Evolutionary conservation across 176 grass and related monocot species (phyloP).

Genomic region (Poa pratensis): DNA sequence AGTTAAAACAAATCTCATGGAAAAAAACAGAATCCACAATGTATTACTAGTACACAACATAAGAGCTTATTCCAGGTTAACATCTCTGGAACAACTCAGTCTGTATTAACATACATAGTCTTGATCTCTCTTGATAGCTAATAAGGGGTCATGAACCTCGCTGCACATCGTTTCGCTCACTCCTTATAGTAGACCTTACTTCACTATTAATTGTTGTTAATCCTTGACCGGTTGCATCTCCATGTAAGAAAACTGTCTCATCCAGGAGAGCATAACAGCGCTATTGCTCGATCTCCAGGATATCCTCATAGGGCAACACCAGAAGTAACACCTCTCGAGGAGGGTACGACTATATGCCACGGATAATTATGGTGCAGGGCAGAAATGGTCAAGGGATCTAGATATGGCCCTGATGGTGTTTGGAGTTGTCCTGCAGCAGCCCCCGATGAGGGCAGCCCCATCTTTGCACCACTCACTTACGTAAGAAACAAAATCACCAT

Average conservation of each 20-base stretch:
- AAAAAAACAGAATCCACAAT: background rate
- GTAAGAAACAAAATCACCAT: conserved; percentile 88
- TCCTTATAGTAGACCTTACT: conserved; percentile 6
- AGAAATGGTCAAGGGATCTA: conserved; percentile 59
- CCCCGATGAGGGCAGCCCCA: conserved; percentile 72
- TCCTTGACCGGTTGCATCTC: conserved; percentile 20
- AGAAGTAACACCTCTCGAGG: background rate
- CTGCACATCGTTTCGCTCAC: conserved; percentile 30
- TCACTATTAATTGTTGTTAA: conserved; percentile 20
- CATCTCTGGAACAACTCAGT: conserved; percentile 13
- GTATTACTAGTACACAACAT: background rate
- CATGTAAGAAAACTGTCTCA: conserved; percentile 21
- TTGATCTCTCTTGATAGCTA: conserved; percentile 9
- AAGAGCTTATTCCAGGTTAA: conserved; percentile 2
- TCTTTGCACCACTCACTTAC: conserved; percentile 77
- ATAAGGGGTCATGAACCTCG: conserved; percentile 28
- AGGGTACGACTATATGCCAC: conserved; percentile 20
- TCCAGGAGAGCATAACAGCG: background rate
- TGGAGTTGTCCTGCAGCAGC: conserved; percentile 98
- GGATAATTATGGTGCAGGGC: background rate
- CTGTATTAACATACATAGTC: conserved; percentile 10
- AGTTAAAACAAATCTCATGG: background rate
- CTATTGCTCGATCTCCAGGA: background rate
- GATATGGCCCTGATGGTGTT: conserved; percentile 82
- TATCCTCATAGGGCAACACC: background rate